These are phyloP conservation scores for Diaporthe caulivora DNA, from an alignment of 2,329 filamentous ascomycete genomes.

Conservation along the genomic window DNA sequence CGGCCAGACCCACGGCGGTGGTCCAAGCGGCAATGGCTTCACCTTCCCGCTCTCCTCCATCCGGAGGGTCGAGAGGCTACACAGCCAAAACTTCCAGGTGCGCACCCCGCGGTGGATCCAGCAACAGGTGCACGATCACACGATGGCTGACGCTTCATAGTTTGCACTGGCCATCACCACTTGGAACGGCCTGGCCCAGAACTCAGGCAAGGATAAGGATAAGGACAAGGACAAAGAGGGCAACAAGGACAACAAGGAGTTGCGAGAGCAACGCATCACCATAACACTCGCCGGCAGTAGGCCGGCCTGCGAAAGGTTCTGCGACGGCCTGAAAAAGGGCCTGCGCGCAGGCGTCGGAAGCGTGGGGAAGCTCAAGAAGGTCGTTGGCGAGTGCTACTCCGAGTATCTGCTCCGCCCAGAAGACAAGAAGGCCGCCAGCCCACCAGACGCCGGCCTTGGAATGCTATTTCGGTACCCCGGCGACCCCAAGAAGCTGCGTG, in stretches of 20 bases:
- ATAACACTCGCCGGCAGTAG: conserved; percentile 91
- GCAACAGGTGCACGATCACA: conserved; percentile 9
- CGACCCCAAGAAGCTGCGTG: conserved; percentile 91
- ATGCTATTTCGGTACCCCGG: conserved; percentile 95
- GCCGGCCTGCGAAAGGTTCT: conserved; percentile 93
- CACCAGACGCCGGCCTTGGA: conserved; percentile 93
- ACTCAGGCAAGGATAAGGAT: conserved; percentile 66
- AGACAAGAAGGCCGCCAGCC: conserved; percentile 70
- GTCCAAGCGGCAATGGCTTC: conserved; percentile 95
- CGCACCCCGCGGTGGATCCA: conserved; percentile 16
- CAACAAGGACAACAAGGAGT: conserved; percentile 55
- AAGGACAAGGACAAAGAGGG: conserved; percentile 62
- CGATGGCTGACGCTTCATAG: conserved; percentile 50
- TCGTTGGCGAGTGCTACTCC: conserved; percentile 89
- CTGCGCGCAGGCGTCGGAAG: conserved; percentile 88
- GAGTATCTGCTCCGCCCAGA: conserved; percentile 80
- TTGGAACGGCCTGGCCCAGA: conserved; percentile 82
- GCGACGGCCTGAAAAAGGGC: conserved; percentile 93
- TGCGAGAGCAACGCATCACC: conserved; percentile 84
- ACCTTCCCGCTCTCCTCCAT: conserved; percentile 94
- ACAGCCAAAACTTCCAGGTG: conserved; percentile 88
- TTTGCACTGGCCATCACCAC: conserved; percentile 96
- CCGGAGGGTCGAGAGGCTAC: conserved; percentile 89
- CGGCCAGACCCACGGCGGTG: conserved; percentile 91
- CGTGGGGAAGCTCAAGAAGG: conserved; percentile 84